Evolutionary conservation across 345 rosid species (phyloP), one percentile per base, ranked within the genome.

Genomic region (Aegle marmelos): DNA sequence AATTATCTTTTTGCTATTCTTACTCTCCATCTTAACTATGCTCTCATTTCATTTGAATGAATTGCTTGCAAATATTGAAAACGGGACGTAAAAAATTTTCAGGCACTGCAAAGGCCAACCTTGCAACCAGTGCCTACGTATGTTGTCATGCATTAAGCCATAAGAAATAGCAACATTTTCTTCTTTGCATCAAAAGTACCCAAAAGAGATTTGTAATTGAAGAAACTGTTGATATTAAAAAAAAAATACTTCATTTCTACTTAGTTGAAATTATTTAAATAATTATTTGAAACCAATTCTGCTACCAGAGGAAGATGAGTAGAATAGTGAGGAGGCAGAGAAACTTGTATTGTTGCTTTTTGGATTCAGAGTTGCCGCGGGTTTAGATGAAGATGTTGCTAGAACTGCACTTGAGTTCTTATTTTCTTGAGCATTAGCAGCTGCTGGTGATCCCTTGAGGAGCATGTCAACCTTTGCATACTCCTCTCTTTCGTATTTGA

Each of bases 401-500:
- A 83, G 75, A 59, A 59, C 70, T 60, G 76, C 73, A 66, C 27
- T 74, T 10, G 59, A 66, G 59, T 73, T 77, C 37, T 82, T 86
- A 33, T 76, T 86, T 57, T 78, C 81, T 70, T 79, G 71, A 33
- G 67, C 70, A 65, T 79, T 73, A 56, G 79, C 25, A 45, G 85
- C 82, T 54, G 85, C 82, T 54, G 94, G 90, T 73, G 97, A 87
- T 79, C 88, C 93, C 79, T 93, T 93, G 33, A 95, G 85, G 22
- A 89, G 84, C 77, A 82, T 82, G 69, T 95, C 98, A 59, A 90
- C 95, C 83, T 95, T 95, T 2, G 92, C 91, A 25, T 86, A 86
- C 83, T 91, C 98, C 71, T 92, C 98, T 62, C 88, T 86, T 64
- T 93, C 98, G 48, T 90, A 94, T 68, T 89, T 95, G 54, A 95